phyloP scores from a whole-genome alignment of 2,329 filamentous ascomycete species.

The Clarireedia monteithiana region DNA sequence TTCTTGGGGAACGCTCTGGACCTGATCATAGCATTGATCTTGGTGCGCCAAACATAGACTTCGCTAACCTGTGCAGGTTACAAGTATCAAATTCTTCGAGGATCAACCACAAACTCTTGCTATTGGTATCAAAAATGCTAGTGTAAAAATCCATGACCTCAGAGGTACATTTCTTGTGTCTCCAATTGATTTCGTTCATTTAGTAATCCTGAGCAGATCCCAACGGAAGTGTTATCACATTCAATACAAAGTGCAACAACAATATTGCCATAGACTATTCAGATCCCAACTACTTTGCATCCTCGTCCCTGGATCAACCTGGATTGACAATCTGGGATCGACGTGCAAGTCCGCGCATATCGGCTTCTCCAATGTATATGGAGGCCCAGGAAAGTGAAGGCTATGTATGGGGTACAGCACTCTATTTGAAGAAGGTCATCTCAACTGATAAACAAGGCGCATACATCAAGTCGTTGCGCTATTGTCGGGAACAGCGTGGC shows the following conservation, averaged over 20 bases:
- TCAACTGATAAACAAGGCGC: conserved; percentile 44
- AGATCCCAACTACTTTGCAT: conserved; percentile 79
- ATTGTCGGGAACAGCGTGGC: conserved; percentile 54
- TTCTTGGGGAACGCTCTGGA: too few species aligned
- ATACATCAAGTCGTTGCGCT: conserved; percentile 54
- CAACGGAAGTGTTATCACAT: conserved; percentile 46
- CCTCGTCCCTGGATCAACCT: conserved; percentile 67
- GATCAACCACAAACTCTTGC: conserved; percentile 68
- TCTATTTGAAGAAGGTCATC: conserved; percentile 50
- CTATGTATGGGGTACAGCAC: conserved; percentile 53
- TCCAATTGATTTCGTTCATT: neutral
- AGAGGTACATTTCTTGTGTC: conserved; percentile 46
- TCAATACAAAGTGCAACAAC: conserved; percentile 60
- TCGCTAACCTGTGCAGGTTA: conserved; percentile 57
- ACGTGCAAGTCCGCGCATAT: conserved; percentile 47
- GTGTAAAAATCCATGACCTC: conserved; percentile 70
- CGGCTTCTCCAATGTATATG: conserved; percentile 46
- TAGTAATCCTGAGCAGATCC: conserved; percentile 33
- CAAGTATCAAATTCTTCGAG: conserved; percentile 75
- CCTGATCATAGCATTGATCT: neutral
- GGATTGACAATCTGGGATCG: conserved; percentile 73
- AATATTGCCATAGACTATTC: conserved; percentile 71
- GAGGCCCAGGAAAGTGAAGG: conserved; percentile 54
- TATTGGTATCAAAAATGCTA: conserved; percentile 67
- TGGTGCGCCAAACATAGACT: neutral